A percentile compares a stretch with the other conserved stretches of the same genome.
Conservation (phyloP, 305 asterid species). For the Andrographis paniculata region DNA sequence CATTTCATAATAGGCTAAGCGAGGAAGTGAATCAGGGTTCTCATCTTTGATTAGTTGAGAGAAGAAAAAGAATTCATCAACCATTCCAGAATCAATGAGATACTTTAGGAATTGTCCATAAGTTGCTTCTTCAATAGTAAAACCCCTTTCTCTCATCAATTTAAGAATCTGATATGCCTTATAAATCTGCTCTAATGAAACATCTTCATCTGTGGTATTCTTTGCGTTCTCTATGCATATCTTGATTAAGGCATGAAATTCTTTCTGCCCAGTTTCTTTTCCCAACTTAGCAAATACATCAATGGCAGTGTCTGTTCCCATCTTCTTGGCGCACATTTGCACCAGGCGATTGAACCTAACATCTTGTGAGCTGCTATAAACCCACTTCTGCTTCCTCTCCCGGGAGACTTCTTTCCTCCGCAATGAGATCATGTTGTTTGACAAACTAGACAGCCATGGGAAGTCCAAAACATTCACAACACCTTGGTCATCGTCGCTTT, state of each 20-base stretch:
- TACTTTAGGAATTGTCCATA: conserved; percentile 62
- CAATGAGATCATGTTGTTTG: conserved; percentile 22
- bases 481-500: conserved; percentile 13
- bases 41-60: conserved; percentile 43
- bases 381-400: conserved; percentile 54
- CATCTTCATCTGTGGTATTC: conserved; percentile 53
- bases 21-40: conserved; percentile 40
- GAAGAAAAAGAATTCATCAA: conserved; percentile 67
- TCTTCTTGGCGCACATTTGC: conserved; percentile 38
- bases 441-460: conserved; percentile 35
- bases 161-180: conserved; percentile 50
- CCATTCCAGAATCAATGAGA: conserved; percentile 61
- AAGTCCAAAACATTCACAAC: conserved; percentile 18
- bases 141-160: conserved; percentile 51
- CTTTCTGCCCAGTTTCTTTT: conserved; percentile 48
- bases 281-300: conserved; percentile 52
- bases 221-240: conserved; percentile 55
- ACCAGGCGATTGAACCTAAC: conserved; percentile 33
- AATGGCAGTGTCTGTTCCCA: conserved; percentile 49
- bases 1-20: conserved; percentile 80
- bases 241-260: conserved; percentile 42
- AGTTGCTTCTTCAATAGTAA: conserved; percentile 49
- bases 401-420: conserved; percentile 47
- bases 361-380: conserved; percentile 24
- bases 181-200: conserved; percentile 39